phyloP scores from a whole-genome alignment of 2,329 filamentous ascomycete species.

The Exophiala viscosa region DNA sequence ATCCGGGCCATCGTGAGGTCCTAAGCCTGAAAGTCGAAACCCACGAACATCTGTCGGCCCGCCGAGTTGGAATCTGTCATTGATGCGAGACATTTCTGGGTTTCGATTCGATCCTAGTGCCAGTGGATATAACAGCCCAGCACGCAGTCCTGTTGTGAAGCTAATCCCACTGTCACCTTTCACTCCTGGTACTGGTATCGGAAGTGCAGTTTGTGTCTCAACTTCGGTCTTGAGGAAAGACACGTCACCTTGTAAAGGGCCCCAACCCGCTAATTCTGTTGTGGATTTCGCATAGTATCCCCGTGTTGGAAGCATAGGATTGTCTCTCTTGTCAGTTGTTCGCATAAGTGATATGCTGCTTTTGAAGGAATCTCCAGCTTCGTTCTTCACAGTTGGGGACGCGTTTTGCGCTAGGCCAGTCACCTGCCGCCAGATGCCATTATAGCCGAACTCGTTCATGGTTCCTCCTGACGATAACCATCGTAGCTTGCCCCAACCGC shows the following conservation, averaged over 20 bases:
- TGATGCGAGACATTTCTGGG: slow-evolving; percentile 71
- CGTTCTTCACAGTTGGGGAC: slow-evolving; percentile 73
- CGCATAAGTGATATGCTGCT: slow-evolving; percentile 80
- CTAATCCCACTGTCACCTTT: slow-evolving; percentile 71
- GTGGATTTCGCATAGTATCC: slow-evolving; percentile 77
- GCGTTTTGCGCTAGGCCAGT: slow-evolving; percentile 73
- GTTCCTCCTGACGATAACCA: slow-evolving; percentile 66
- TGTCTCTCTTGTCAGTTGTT: slow-evolving; percentile 74
- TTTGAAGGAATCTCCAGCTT: slow-evolving; percentile 89
- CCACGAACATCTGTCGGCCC: slow-evolving; percentile 93
- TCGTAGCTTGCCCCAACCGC: slow-evolving; percentile 69
- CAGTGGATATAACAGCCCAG: slow-evolving; percentile 80
- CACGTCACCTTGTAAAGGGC: slow-evolving; percentile 79
- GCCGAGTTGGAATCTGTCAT: slow-evolving; percentile 92
- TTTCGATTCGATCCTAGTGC: slow-evolving; percentile 55
- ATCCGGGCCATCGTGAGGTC: slow-evolving; percentile 80
- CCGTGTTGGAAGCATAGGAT: slow-evolving; percentile 74
- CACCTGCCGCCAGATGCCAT: slow-evolving; percentile 79
- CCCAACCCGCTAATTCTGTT: slow-evolving; percentile 82
- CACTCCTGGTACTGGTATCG: slow-evolving; percentile 68
- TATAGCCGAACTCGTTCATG: slow-evolving; percentile 75
- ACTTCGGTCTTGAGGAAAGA: slow-evolving; percentile 92
- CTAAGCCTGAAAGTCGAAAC: slow-evolving; percentile 84
- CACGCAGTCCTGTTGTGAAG: slow-evolving; percentile 74
- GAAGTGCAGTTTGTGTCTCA: slow-evolving; percentile 72